These are phyloP conservation scores for Phialophora macrospora DNA, from an alignment of 2,329 filamentous ascomycete species.

Conservation along the genomic window DNA sequence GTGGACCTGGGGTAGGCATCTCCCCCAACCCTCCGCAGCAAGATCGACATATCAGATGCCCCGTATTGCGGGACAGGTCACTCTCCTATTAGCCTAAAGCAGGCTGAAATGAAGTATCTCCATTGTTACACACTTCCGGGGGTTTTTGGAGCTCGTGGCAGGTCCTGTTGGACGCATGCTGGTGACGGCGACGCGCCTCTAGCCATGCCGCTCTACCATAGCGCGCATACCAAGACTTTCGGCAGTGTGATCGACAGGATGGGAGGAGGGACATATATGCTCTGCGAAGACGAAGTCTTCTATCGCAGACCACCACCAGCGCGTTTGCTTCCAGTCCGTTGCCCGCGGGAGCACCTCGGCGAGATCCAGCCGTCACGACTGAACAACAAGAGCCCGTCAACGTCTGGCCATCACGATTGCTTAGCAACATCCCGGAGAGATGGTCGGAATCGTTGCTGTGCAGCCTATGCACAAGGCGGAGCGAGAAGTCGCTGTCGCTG, in stretches of 20 bases:
- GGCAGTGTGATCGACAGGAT: constrained; percentile 2
- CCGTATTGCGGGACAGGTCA: constrained; percentile 12
- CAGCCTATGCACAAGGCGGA: constrained; percentile 37
- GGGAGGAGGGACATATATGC: constrained; percentile 11
- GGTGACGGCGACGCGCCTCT: not conserved
- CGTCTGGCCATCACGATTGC: not conserved
- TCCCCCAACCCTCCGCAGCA: constrained; percentile 13
- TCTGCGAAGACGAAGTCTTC: not conserved
- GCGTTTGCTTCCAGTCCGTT: not conserved
- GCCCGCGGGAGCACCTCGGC: not conserved
- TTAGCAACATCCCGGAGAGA: not conserved
- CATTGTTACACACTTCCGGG: not conserved
- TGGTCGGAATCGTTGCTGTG: constrained; percentile 18
- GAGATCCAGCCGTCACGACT: not conserved
- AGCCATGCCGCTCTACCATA: not conserved
- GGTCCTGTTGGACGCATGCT: constrained; percentile 3
- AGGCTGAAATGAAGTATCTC: constrained; percentile 19
- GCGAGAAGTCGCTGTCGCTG: constrained; percentile 48
- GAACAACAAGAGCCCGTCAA: not conserved
- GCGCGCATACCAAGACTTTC: constrained; percentile 7
- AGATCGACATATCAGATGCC: constrained; percentile 9
- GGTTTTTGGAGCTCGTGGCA: not conserved
- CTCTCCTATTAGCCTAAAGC: constrained; percentile 25
- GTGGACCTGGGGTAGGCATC: constrained; percentile 13
- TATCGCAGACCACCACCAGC: not conserved